Evolutionary conservation across 2,329 filamentous ascomycete genomes (phyloP).

Genomic region (Exutisphaerella laricina): DNA sequence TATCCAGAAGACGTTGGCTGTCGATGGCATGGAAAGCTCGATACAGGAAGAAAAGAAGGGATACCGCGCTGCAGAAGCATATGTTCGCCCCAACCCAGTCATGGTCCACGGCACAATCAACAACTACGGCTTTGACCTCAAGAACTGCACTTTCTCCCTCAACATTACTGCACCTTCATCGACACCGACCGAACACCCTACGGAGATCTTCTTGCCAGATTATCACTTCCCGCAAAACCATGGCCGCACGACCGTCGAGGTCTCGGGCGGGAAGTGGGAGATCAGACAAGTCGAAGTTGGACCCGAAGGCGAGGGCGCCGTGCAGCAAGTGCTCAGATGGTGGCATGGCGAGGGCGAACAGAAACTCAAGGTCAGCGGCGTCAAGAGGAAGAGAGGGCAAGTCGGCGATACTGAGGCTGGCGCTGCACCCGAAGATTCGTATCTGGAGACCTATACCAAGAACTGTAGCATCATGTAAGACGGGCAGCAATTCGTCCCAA

Average conservation of each 20-base stretch:
- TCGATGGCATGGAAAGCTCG: constrained; percentile 39
- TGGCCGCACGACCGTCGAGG: constrained; percentile 63
- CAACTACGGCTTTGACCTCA: constrained; percentile 75
- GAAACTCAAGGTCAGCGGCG: constrained; percentile 67
- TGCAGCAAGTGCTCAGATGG: constrained; percentile 75
- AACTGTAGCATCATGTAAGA: constrained; percentile 43
- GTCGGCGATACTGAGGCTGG: constrained; percentile 28
- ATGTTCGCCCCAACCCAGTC: constrained; percentile 77
- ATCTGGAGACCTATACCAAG: constrained; percentile 59
- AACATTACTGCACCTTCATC: constrained; percentile 57
- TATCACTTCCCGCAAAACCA: constrained; percentile 73
- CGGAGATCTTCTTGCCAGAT: constrained; percentile 78
- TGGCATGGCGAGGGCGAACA: constrained; percentile 89
- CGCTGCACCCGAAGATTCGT: constrained; percentile 63
- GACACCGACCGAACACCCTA: constrained; percentile 62
- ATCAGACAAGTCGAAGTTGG: constrained; percentile 62
- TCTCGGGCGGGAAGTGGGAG: constrained; percentile 84
- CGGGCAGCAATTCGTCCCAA: no score
- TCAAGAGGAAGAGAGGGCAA: constrained; percentile 53
- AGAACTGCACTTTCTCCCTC: constrained; percentile 70
- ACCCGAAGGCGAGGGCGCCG: constrained; percentile 50
- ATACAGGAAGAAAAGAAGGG: constrained; percentile 42
- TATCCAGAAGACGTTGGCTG: constrained; percentile 65
- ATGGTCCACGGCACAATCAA: constrained; percentile 65
- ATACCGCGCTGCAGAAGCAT: constrained; percentile 87